phyloP scores from a whole-genome alignment of 768 basidiomycete species.

The Cystobasidiopsis lactophilus region DNA sequence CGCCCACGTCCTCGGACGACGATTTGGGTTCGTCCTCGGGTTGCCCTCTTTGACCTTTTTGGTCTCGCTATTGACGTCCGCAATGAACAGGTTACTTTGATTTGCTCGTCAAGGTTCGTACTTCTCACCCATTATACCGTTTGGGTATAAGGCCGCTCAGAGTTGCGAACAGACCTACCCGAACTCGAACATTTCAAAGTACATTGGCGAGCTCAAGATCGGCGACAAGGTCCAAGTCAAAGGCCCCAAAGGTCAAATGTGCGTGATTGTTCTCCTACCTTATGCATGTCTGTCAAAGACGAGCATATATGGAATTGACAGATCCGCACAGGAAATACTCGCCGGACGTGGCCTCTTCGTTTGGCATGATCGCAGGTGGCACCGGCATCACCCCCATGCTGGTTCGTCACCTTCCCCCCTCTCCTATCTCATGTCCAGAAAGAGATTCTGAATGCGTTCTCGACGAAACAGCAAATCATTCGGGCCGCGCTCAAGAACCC shows the following conservation, averaged over 20 bases:
- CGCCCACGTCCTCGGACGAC: slow-evolving; percentile 81
- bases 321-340: slow-evolving; percentile 33
- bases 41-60: background rate
- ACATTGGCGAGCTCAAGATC: slow-evolving; percentile 56
- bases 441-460: background rate
- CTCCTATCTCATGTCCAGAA: background rate
- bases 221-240: slow-evolving; percentile 77
- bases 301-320: background rate
- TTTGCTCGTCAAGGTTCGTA: slow-evolving; percentile 72
- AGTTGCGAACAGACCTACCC: slow-evolving; percentile 58
- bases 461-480: slow-evolving; percentile 45
- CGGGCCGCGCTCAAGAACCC: slow-evolving; percentile 76
- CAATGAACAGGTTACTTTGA: slow-evolving; percentile 52
- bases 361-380: slow-evolving; percentile 96
- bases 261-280: no score
- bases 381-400: slow-evolving; percentile 99
- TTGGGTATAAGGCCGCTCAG: background rate
- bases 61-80: background rate
- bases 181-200: slow-evolving; percentile 84
- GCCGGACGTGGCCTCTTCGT: slow-evolving; percentile 44
- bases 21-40: slow-evolving; percentile 30
- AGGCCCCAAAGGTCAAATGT: slow-evolving; percentile 87
- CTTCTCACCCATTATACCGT: background rate
- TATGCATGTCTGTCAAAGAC: background rate
- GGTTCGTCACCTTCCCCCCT: slow-evolving; percentile 8